These are phyloP conservation scores for Phlebiopsis flavidoalba DNA, from an alignment of 768 basidiomycete genomes.

Conservation along the genomic window DNA sequence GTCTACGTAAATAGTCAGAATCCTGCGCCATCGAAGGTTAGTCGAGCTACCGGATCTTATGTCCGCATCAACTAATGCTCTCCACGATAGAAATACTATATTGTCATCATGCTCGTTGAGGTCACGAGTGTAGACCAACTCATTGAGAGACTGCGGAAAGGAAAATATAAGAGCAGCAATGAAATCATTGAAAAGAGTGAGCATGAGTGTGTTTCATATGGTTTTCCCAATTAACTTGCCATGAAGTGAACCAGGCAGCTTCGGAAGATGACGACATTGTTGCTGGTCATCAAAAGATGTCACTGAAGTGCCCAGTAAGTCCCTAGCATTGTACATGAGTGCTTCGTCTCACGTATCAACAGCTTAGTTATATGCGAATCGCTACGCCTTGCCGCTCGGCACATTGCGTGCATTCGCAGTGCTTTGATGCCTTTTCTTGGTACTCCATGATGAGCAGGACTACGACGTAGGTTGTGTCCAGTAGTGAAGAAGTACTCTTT, in stretches of 20 bases:
- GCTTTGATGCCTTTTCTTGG: conserved; percentile 95
- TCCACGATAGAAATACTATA: conserved; percentile 71
- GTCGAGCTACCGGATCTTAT: conserved; percentile 11
- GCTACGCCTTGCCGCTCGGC: conserved; percentile 79
- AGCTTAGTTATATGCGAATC: conserved; percentile 87
- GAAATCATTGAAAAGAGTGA: conserved; percentile 68
- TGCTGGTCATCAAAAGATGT: conserved; percentile 85
- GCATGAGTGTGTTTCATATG: conserved; percentile 19
- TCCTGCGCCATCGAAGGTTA: conserved; percentile 66
- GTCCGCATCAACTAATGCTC: not conserved
- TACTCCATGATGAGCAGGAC: conserved; percentile 94
- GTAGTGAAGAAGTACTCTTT: conserved; percentile 80
- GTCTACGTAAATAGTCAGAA: conserved; percentile 88
- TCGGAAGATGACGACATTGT: conserved; percentile 83
- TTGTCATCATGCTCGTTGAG: conserved; percentile 83
- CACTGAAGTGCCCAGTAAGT: conserved; percentile 88
- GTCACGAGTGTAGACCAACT: conserved; percentile 64
- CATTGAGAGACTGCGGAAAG: conserved; percentile 62
- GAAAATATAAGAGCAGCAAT: conserved; percentile 56
- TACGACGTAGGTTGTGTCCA: conserved; percentile 93
- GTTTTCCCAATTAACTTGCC: not conserved
- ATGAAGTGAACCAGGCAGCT: conserved; percentile 49
- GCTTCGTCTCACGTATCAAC: not conserved
- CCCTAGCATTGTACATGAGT: not conserved
- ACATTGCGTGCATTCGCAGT: conserved; percentile 87